Evolutionary conservation across 768 basidiomycete genomes (phyloP), one percentile per base, ranked within the genome.

Genomic region (Collybia mongolica): DNA sequence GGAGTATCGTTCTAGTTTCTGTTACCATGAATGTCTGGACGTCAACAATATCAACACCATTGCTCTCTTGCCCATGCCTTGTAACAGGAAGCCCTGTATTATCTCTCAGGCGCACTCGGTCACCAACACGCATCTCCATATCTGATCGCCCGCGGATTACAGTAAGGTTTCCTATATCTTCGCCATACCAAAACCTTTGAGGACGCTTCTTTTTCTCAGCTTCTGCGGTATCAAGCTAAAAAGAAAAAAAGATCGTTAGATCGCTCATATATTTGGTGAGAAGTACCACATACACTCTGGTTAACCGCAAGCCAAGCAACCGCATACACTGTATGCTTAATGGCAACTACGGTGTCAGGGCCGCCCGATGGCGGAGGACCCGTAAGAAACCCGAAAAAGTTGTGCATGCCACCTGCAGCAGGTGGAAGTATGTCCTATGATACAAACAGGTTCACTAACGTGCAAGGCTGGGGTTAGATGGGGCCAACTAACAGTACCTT

Each of bases 281-380:
- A 38, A 59, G 23, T 23, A 43, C 12, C 24, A 63, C 83, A 48
- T 61, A 91, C 93, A 46, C 80, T 77, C 73, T 96, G 93, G 54
- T 92, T 93, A 46, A 96, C 71, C 17, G 91, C 93, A 4, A 93
- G 74, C 93, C 93, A 96, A 42, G 84, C 79, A 40, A 96, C 72
- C 12, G 88, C 90, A 53, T 93, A 80, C 36, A 88, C 85, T 14
- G 82, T 88, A 51, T 90, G 91, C 54, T 79, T 82, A 22, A 93
- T 78, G 19, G 80, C 76, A 29, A 93, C 72, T 23, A 93, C 86
- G 1, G 82, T 84, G 51, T 89, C 88, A 12, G 70, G 67, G 12
- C 60, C 61, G 35, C 72, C 72, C 12, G 74, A 69, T 42, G 71
- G 65, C 54, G 67, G 71, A 49, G 73, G 67, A 19, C 77, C 73